Percentiles rank a stretch among this genome's conserved stretches.
phyloP scores from a whole-genome alignment of 2,329 filamentous ascomycete species.

The Aspergillus ochraceus region DNA sequence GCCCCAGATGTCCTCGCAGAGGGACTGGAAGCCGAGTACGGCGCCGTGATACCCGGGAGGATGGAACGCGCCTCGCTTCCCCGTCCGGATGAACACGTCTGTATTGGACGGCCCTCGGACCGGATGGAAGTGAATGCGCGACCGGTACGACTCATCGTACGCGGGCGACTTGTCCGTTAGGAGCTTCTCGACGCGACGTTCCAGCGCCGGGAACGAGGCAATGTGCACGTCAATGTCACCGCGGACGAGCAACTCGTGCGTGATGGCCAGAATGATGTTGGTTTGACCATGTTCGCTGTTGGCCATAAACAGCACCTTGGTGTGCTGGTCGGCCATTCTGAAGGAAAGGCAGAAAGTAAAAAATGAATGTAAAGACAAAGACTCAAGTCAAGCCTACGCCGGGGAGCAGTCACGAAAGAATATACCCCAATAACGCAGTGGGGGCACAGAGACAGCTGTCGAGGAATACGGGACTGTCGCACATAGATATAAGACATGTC shows the following conservation, averaged over 20 bases:
- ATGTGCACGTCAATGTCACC: constrained; percentile 46
- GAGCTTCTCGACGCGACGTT: constrained; percentile 31
- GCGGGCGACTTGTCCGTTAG: constrained; percentile 21
- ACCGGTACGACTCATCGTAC: constrained; percentile 19
- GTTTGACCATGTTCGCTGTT: constrained; percentile 50
- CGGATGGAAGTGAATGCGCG: constrained; percentile 33
- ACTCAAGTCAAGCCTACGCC: too few species aligned
- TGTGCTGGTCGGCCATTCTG: constrained; percentile 17
- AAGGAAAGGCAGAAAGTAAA: background rate
- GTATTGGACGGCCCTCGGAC: constrained; percentile 33
- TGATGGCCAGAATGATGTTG: constrained; percentile 48
- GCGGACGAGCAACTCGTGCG: constrained; percentile 40
- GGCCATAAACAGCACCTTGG: constrained; percentile 44
- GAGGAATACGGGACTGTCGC: background rate
- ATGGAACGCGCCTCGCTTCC: constrained; percentile 28
- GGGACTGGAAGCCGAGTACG: constrained; percentile 31
- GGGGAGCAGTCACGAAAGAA: background rate
- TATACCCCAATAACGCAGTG: background rate
- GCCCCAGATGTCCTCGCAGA: constrained; percentile 29
- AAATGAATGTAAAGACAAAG: background rate
- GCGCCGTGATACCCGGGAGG: constrained; percentile 38
- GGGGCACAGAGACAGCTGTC: too few species aligned
- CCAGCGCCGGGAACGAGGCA: constrained; percentile 43
- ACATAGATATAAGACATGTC: background rate
- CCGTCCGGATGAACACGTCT: constrained; percentile 34